These are phyloP conservation scores for Pythium diclinum DNA, from an alignment of 352 stramenopile genomes.

Conservation along the genomic window DNA sequence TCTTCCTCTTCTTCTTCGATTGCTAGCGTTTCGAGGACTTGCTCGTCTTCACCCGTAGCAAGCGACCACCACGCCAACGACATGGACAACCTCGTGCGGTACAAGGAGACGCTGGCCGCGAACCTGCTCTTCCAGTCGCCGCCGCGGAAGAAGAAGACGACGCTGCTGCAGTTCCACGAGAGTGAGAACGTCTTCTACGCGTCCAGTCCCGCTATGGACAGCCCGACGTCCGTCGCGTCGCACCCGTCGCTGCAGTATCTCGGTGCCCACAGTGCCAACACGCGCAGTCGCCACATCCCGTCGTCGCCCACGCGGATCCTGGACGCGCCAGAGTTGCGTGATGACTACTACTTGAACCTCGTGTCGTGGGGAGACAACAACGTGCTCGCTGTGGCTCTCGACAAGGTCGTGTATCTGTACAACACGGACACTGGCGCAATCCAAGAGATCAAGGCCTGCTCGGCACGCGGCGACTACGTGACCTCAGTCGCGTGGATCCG, in stretches of 20 bases:
- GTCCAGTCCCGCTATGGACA: neutral
- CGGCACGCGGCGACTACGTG: constrained; percentile 85
- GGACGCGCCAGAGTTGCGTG: constrained; percentile 93
- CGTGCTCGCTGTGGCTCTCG: constrained; percentile 92
- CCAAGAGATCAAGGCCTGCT: constrained; percentile 74
- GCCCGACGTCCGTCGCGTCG: constrained; percentile 12
- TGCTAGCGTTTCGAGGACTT: neutral
- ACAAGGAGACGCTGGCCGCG: constrained; percentile 33
- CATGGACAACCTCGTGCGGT: constrained; percentile 31
- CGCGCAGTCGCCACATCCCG: constrained; percentile 29
- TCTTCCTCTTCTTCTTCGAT: neutral
- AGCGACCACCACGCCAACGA: constrained; percentile 19
- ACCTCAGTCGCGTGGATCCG: constrained; percentile 93
- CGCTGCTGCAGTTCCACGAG: constrained; percentile 30
- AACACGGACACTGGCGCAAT: constrained; percentile 90
- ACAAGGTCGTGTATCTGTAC: constrained; percentile 95
- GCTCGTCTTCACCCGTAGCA: neutral
- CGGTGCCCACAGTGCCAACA: constrained; percentile 2
- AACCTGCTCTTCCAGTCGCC: constrained; percentile 32
- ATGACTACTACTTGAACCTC: constrained; percentile 98
- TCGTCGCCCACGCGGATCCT: constrained; percentile 81
- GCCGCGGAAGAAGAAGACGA: constrained; percentile 19
- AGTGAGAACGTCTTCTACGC: constrained; percentile 4
- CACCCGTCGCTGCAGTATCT: constrained; percentile 26
- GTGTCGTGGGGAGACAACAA: constrained; percentile 94